phyloP scores from a whole-genome alignment of 768 basidiomycete genomes.

The Suillus fuscotomentosus region DNA sequence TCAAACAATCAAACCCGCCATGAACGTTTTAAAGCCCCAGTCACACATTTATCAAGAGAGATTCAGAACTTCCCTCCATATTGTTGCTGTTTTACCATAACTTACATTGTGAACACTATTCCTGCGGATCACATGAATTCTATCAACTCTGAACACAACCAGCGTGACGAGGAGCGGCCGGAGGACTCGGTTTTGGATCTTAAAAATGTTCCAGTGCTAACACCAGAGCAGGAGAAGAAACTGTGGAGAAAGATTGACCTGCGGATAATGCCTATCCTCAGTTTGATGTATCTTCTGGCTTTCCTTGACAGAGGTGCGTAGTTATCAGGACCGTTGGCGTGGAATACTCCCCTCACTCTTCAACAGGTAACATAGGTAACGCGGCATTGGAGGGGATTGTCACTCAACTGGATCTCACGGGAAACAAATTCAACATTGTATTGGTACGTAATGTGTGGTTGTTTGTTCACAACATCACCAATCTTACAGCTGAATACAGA shows the following conservation, averaged over 20 bases:
- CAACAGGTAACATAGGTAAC: conserved; percentile 39
- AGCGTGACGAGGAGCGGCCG: background rate
- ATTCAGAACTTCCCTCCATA: background rate
- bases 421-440: conserved; percentile 62
- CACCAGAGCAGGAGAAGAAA: conserved; percentile 46
- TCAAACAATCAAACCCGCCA: too few species aligned
- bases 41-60: background rate
- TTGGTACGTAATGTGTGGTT: conserved; percentile 44
- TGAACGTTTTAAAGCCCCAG: too few species aligned
- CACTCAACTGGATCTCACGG: conserved; percentile 50
- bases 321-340: background rate
- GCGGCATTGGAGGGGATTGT: conserved; percentile 60
- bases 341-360: background rate
- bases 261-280: conserved; percentile 53
- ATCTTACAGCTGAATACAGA: conserved; percentile 33
- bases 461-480: background rate
- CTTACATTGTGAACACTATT: background rate
- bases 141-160: background rate
- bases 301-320: conserved; percentile 58
- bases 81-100: background rate
- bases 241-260: conserved; percentile 58
- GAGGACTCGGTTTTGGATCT: background rate
- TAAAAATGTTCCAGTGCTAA: conserved; percentile 13
- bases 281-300: conserved; percentile 57
- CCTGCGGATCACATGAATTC: background rate